Conservation (phyloP, 208 protist species). For the Trypanosoma brucei region DNA sequence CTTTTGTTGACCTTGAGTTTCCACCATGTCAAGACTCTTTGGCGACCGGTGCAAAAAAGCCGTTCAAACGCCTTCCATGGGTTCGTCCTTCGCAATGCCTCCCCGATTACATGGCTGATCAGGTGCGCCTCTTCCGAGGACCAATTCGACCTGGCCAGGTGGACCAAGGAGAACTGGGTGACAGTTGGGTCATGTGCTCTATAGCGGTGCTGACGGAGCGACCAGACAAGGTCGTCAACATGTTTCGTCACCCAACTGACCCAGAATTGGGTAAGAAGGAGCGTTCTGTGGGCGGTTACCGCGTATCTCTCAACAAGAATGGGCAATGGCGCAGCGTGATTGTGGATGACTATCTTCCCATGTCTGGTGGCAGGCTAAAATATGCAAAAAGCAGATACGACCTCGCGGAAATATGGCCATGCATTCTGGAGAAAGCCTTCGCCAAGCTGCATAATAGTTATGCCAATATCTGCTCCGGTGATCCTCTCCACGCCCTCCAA, state of each 20-base stretch:
- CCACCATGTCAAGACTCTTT: conserved; percentile 54
- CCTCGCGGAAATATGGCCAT: conserved; percentile 76
- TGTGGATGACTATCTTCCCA: conserved; percentile 82
- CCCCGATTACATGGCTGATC: conserved; percentile 42
- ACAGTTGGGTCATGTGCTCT: conserved; percentile 75
- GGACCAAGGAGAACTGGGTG: conserved; percentile 57
- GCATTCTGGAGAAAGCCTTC: conserved; percentile 85
- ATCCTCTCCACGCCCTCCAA: conserved; percentile 77
- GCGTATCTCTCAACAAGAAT: conserved; percentile 79
- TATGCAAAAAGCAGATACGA: conserved; percentile 55
- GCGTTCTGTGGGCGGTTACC: conserved; percentile 66
- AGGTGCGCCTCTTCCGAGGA: conserved; percentile 62
- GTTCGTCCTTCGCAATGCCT: conserved; percentile 48
- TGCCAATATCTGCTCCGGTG: conserved; percentile 64
- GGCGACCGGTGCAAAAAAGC: conserved; percentile 41
- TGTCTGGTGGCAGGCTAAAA: conserved; percentile 41
- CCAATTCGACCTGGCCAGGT: conserved; percentile 35
- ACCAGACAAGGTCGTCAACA: conserved; percentile 32
- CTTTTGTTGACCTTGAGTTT: conserved; percentile 76
- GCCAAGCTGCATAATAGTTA: conserved; percentile 87
- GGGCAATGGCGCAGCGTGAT: conserved; percentile 74
- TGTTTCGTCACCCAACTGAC: conserved; percentile 63
- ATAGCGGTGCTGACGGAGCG: conserved; percentile 51
- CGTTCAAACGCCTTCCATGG: conserved; percentile 62
- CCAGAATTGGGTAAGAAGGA: conserved; percentile 49